Percentiles rank a stretch among this genome's conserved stretches.
Evolutionary conservation across 2,329 filamentous ascomycete genomes (phyloP).

Genomic region (Sphaerostilbella broomeana): DNA sequence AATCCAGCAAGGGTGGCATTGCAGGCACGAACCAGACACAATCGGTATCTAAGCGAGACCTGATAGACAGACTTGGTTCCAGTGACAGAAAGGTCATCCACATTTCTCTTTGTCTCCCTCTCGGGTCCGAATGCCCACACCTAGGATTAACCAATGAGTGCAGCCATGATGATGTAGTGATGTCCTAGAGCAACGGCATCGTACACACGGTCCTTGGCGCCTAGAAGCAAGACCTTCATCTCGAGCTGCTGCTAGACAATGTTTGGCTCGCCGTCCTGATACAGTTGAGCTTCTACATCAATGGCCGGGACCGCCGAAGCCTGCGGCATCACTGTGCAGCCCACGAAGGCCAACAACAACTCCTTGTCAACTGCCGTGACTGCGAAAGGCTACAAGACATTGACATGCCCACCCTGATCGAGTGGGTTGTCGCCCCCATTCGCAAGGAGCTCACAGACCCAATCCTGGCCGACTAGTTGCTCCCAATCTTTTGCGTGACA

Average conservation of each 20-base stretch:
- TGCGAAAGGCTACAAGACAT: background rate
- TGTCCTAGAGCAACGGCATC: no score
- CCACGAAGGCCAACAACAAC: conserved; percentile 7
- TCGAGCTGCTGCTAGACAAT: conserved; percentile 18
- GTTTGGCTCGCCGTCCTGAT: conserved; percentile 25
- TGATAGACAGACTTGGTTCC: no score
- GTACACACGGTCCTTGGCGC: no score
- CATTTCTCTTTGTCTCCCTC: no score
- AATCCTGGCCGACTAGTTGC: conserved; percentile 3
- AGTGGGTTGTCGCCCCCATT: background rate
- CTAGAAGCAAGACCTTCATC: conserved; percentile 16
- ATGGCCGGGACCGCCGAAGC: conserved; percentile 13
- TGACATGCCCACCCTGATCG: background rate
- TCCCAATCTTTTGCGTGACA: conserved; percentile 11
- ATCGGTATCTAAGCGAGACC: no score
- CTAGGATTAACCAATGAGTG: no score
- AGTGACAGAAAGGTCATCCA: no score
- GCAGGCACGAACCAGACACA: no score
- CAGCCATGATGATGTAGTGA: no score
- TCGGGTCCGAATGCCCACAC: no score
- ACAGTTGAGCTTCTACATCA: conserved; percentile 17
- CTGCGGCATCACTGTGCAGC: conserved; percentile 12
- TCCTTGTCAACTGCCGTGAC: background rate
- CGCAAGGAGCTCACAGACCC: background rate
- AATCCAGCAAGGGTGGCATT: no score